Base-by-base conservation (phyloP, 2,329 filamentous ascomycete species). In the Pochonia chlamydosporia region DNA sequence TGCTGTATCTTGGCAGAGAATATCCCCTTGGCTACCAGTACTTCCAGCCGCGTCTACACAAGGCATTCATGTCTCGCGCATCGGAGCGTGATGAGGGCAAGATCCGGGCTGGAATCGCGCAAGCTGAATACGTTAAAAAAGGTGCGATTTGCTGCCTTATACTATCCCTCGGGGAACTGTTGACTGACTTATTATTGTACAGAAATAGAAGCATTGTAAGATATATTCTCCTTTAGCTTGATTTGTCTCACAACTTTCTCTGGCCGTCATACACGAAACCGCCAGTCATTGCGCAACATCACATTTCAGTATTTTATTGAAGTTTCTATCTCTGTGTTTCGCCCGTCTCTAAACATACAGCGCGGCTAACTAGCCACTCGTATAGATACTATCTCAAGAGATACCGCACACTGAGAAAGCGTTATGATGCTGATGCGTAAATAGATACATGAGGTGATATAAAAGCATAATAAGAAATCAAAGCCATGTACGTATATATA, bases 201-300 rank as follows among this genome's bases (percentile, higher is more conserved):
- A 93, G 92, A 96, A 65, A 89, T 97, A 51, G 91, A 96, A 70
- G 85, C 90, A 16, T 64, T 97, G 88, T 96, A 76, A 80, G 88
- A 78, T 24, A 18, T 39, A 14, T 36, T 26, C 16, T 13, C 18
- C 4, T 39, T 11, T 11, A 7, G 23, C 31, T 18, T 13, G 14
- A 1, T 20, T 26, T 23, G 9, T 21, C 5, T 5, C 13, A 26
- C 21, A 14, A 18, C 18, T 13, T 14, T 23, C 7, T n/a, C 24
- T 40, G 8, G 40, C 26, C 28, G 21, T 13, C 33, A 21, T 45
- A 3, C 8, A n/a, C n/a, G n/a, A n/a, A n/a, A n/a, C n/a, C n/a
- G n/a, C n/a, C n/a, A n/a, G n/a, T n/a, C n/a, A n/a, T n/a, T n/a
- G n/a, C n/a, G n/a, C n/a, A n/a, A n/a, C n/a, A n/a, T 24, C 9